Base-by-base conservation (phyloP, 2,329 filamentous ascomycete genomes). In the Pyrenophora teres region DNA sequence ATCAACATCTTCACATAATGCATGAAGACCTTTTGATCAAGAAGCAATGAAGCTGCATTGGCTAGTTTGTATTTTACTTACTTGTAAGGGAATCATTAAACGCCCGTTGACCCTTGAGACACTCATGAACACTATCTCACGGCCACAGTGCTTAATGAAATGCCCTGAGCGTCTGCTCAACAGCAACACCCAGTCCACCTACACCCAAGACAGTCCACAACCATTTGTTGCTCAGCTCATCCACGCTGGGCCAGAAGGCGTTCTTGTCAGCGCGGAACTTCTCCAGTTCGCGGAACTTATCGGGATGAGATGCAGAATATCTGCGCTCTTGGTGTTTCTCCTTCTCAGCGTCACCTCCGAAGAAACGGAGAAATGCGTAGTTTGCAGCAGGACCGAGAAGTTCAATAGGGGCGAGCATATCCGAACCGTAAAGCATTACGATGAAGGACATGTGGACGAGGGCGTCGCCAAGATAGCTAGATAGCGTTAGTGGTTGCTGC, bases 391-490 rank as follows among this genome's bases (percentile, higher is more conserved):
- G 81, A 0, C 83, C 83, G 2, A 85, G 71, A 1, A 84, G 68
- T 21, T 81, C 78, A 25, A 84, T 63, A 0, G 82, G 82, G 41
- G 81, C 78, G 45, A 85, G 78, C 56, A 81, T 77, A 44, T 80
- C 81, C 8, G 78, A 80, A 15, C 80, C 77, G 64, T 81, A 83
- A 2, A 85, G 76, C 52, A 83, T 76, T 6, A 85, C 65, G 1
- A 82, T 80, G 75, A 86, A 86, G 0, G 83, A 84, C 40, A 82
- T 62, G 61, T 87, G 84, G 8, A 83, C 77, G 3, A 86, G 74
- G 2, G 80, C 76, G 50, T 85, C 83, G 2, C 83, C 83, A n/a
- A 86, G 78, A 62, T 85, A 86, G 71, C 82, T 84, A 43, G 3
- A n/a, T 3, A 12, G 5, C 23, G 27, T 57, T 30, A 43, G 18